Percentiles rank a stretch among this genome's conserved stretches.
Evolutionary conservation across 2,329 filamentous ascomycete species (phyloP).

Genomic region (Colletotrichum sublineola): DNA sequence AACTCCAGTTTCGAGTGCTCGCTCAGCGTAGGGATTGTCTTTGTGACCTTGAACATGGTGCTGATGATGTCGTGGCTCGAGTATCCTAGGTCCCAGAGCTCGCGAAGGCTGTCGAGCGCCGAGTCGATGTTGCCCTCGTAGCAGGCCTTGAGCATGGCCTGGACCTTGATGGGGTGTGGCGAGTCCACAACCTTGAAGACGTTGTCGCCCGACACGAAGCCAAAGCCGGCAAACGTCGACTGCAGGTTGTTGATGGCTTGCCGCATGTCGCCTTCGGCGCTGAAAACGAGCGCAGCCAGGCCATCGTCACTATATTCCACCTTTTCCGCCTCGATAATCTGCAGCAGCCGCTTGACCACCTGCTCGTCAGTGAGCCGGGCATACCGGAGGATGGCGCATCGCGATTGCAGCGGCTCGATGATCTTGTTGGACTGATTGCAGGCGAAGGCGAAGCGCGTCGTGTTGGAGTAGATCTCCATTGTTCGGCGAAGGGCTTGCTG

Average conservation of each 20-base stretch:
- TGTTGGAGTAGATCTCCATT: constrained; percentile 99
- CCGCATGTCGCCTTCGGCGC: constrained; percentile 97
- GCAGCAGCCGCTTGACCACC: constrained; percentile 88
- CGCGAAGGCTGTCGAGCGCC: constrained; percentile 86
- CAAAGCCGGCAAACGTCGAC: constrained; percentile 92
- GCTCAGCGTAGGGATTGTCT: constrained; percentile 90
- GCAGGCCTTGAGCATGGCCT: constrained; percentile 98
- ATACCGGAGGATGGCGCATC: constrained; percentile 96
- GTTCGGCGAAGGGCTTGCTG: constrained; percentile 95
- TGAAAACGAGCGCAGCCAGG: constrained; percentile 95
- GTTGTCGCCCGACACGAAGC: constrained; percentile 97
- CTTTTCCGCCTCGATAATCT: constrained; percentile 93
- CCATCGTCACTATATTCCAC: constrained; percentile 94
- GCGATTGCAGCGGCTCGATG: constrained; percentile 97
- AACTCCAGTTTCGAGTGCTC: constrained; percentile 98
- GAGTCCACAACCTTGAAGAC: constrained; percentile 98
- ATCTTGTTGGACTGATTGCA: constrained; percentile 99
- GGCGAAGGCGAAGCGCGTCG: constrained; percentile 96
- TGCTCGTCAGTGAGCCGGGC: constrained; percentile 92
- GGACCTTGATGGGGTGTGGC: constrained; percentile 97
- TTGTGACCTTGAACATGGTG: constrained; percentile 99
- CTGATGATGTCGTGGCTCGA: constrained; percentile 99
- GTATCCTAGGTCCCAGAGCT: constrained; percentile 95
- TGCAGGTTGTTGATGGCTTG: constrained; percentile 99
- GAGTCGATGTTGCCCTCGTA: constrained; percentile 92